A percentile compares a stretch with the other conserved stretches of the same genome.
These are phyloP conservation scores for Lipomyces anomalus DNA, from an alignment of 805 yeast species.

Conservation along the genomic window DNA sequence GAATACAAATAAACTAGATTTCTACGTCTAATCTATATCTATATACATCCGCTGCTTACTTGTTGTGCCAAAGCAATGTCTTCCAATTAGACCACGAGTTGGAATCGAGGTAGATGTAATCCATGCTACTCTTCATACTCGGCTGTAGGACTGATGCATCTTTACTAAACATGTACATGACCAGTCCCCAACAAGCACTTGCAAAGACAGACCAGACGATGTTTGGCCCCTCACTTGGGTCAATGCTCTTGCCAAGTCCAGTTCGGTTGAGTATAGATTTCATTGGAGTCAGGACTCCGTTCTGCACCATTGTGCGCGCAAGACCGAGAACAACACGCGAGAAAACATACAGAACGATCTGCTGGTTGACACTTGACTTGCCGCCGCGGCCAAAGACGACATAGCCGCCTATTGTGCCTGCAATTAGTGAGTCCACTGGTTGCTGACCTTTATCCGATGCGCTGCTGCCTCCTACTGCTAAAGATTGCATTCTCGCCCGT, in stretches of 20 bases:
- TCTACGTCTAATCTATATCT: too few relatives aligned
- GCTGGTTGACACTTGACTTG: constrained; percentile 31
- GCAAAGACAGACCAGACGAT: constrained; percentile 56
- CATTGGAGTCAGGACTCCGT: constrained; percentile 13
- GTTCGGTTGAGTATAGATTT: too few relatives aligned
- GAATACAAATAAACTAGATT: too few relatives aligned
- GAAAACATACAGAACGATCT: constrained; percentile 63
- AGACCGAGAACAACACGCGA: constrained; percentile 61
- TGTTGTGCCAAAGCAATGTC: constrained; percentile 38
- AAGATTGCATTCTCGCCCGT: constrained; percentile 3
- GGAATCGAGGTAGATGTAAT: constrained; percentile 61
- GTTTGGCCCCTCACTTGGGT: constrained; percentile 29
- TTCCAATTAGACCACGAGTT: constrained; percentile 46
- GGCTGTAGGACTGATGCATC: constrained; percentile 60
- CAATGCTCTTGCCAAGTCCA: not conserved
- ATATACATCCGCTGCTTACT: too few relatives aligned
- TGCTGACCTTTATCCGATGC: too few relatives aligned
- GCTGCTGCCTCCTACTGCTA: constrained; percentile 18
- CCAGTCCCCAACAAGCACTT: constrained; percentile 63
- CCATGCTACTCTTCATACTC: constrained; percentile 62
- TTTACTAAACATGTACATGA: constrained; percentile 62
- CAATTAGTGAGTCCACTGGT: too few relatives aligned
- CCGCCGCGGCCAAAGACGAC: constrained; percentile 39
- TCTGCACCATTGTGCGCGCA: constrained; percentile 21
- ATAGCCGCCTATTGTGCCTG: constrained; percentile 40